phyloP scores from a whole-genome alignment of 73 alveolate genomes.

The Paramecium biaurelia region DNA sequence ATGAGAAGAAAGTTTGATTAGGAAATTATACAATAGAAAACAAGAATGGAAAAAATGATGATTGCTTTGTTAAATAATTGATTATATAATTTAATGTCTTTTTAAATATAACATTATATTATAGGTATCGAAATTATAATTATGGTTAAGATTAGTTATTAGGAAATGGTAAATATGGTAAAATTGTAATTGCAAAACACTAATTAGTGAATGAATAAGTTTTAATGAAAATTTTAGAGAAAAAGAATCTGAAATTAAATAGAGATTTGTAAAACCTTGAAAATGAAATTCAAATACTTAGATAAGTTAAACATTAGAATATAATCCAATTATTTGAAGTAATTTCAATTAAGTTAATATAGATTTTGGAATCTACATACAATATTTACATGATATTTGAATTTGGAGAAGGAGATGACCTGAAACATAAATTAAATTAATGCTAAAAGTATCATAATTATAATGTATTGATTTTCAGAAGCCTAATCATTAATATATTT shows the following conservation, averaged over 20 bases:
- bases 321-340: not conserved
- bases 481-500: not conserved
- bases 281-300: not conserved
- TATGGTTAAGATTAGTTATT: not conserved
- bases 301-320: not conserved
- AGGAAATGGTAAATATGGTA: not conserved
- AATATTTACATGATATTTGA: not conserved
- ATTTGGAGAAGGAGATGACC: not conserved
- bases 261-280: not conserved
- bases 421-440: not conserved
- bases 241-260: not conserved
- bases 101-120: not conserved
- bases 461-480: not conserved
- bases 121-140: not conserved
- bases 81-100: conserved; percentile 19
- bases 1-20: not conserved
- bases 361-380: conserved; percentile 15
- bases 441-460: not conserved
- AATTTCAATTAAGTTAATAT: not conserved
- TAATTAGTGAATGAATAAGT: not conserved
- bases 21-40: not conserved
- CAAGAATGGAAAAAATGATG: not conserved
- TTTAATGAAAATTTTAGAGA: not conserved
- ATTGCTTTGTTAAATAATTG: not conserved
- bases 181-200: not conserved